Percentiles rank a stretch among this genome's conserved stretches.
Conservation (phyloP, 495 filamentous ascomycete genomes). For the Cercophora sp. region DNA sequence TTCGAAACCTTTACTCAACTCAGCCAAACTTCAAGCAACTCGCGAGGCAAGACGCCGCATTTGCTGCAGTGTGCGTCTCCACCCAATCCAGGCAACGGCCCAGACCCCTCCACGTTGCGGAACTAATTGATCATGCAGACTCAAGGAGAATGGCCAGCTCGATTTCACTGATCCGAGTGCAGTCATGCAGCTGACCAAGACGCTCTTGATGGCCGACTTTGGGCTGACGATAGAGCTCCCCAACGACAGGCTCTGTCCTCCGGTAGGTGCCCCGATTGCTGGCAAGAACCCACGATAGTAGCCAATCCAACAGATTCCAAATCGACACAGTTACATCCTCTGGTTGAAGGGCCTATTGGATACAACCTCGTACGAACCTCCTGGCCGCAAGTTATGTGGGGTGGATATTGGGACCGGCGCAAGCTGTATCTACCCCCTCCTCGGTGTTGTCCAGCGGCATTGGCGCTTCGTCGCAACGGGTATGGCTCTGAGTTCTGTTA, state of each 20-base stretch:
- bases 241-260: conserved; percentile 81
- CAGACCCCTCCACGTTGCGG: not conserved
- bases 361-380: conserved; percentile 58
- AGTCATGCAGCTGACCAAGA: conserved; percentile 78
- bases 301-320: conserved; percentile 54
- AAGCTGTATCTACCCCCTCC: conserved; percentile 83
- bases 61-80: conserved; percentile 23
- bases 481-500: conserved; percentile 27
- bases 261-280: conserved; percentile 47
- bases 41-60: conserved; percentile 28
- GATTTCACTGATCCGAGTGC: conserved; percentile 79
- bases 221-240: conserved; percentile 66
- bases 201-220: conserved; percentile 73
- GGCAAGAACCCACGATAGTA: not conserved
- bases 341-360: conserved; percentile 88
- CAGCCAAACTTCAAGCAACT: conserved; percentile 36
- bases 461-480: conserved; percentile 76
- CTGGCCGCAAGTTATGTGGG: conserved; percentile 55
- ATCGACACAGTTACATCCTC: conserved; percentile 82
- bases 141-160: conserved; percentile 62
- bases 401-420: conserved; percentile 92
- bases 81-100: too few species aligned
- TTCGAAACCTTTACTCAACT: conserved; percentile 30
- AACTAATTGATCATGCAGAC: conserved; percentile 19
- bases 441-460: conserved; percentile 65